Conservation (phyloP, 2,329 filamentous ascomycete genomes). For the Cryphonectria carpinicola region DNA sequence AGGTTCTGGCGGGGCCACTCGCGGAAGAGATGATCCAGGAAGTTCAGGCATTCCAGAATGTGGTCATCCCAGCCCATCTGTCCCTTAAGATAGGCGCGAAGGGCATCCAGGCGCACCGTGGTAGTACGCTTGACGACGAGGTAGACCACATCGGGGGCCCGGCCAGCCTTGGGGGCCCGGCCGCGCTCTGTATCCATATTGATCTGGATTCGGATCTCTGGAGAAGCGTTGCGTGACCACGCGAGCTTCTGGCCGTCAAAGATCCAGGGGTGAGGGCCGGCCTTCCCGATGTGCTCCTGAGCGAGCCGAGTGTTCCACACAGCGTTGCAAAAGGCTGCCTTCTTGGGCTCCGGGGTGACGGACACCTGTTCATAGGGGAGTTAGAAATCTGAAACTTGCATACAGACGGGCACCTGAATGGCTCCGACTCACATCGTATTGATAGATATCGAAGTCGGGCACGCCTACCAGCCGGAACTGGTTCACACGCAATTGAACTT, state of each 20-base stretch:
- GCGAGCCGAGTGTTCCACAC: conserved; percentile 72
- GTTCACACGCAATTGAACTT: conserved; percentile 67
- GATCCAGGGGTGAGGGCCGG: conserved; percentile 59
- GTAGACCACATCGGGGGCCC: conserved; percentile 55
- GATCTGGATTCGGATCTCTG: conserved; percentile 59
- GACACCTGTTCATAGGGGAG: conserved; percentile 55
- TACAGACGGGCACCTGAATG: not conserved
- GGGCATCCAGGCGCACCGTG: conserved; percentile 67
- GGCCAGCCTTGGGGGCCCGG: conserved; percentile 37
- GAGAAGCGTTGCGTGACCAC: conserved; percentile 61
- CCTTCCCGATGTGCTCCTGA: conserved; percentile 51
- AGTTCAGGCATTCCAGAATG: conserved; percentile 80
- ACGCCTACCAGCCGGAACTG: conserved; percentile 70
- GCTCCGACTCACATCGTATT: conserved; percentile 76
- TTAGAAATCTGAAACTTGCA: conserved; percentile 28
- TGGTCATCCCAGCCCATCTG: conserved; percentile 63
- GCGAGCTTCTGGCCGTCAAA: conserved; percentile 85
- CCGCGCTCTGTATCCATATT: conserved; percentile 72
- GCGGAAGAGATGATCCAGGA: conserved; percentile 87
- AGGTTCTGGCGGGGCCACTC: conserved; percentile 73
- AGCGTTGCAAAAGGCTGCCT: conserved; percentile 67
- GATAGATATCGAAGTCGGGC: conserved; percentile 67
- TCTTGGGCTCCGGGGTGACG: conserved; percentile 66
- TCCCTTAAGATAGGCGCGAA: conserved; percentile 69
- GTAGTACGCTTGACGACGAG: conserved; percentile 68